These are phyloP conservation scores for Choanephora cucurbitarum DNA, from an alignment of 371 early-diverging fungal species.

Conservation along the genomic window DNA sequence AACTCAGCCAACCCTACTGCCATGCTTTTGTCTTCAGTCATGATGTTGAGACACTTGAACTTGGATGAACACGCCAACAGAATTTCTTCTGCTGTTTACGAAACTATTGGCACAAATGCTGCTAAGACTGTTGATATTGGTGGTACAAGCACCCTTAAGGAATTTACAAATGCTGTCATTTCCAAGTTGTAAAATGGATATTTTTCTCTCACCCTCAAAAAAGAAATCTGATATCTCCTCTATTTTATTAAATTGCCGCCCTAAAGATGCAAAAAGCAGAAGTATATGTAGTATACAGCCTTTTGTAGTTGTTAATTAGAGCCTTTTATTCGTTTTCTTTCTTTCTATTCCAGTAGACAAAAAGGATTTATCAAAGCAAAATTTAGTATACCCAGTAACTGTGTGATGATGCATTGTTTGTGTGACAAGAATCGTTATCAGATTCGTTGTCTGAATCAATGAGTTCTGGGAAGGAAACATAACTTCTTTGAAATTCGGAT, in stretches of 20 bases:
- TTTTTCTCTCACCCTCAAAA: too few relatives aligned
- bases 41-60: conserved; percentile 92
- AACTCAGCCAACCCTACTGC: conserved; percentile 95
- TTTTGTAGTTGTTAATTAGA: too few relatives aligned
- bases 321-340: too few relatives aligned
- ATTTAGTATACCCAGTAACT: not conserved
- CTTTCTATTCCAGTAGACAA: not conserved
- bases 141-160: conserved; percentile 71
- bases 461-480: conserved; percentile 30
- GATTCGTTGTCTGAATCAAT: conserved; percentile 18
- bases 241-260: too few relatives aligned
- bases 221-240: too few relatives aligned
- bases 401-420: not conserved
- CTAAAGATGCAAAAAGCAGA: too few relatives aligned
- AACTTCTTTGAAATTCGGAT: conserved; percentile 31
- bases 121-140: conserved; percentile 52
- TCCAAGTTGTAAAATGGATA: conserved; percentile 55
- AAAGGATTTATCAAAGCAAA: not conserved
- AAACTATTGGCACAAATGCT: conserved; percentile 29
- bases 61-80: conserved; percentile 82
- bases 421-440: conserved; percentile 2
- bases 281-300: too few relatives aligned
- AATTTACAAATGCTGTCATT: conserved; percentile 87
- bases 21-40: conserved; percentile 84
- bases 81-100: conserved; percentile 74